Evolutionary conservation across 1,139 yeast genomes (phyloP), one percentile per base, ranked within the genome.

Genomic region (Debaryomyces singareniensis): DNA sequence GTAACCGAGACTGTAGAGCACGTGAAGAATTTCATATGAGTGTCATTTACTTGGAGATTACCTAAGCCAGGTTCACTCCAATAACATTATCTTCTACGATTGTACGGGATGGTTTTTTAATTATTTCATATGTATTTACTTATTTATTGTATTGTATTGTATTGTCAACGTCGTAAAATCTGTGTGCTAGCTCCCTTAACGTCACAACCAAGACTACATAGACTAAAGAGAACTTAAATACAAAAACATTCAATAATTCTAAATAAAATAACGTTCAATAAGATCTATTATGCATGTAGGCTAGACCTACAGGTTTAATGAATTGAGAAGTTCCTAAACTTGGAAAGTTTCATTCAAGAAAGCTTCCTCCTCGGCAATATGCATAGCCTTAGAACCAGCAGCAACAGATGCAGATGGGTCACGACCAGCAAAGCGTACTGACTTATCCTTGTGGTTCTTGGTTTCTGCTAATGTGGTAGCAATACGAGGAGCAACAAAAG

Each of bases 381-480:
- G 98, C 75, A 78, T 78, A 42, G 79, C 65, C 77, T 93, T 93
- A 42, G 85, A 69, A 66, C 99, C 99, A 45, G 98, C 96, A 50
- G 99, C 98, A 52, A 91, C 95, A 39, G 95, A 81, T 33, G 97
- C 97, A 56, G 91, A 80, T 56, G 98, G 98, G 55, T 84, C 86
- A 75, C 99, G 87, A 55, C 98, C 98, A 47, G 94, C 94, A 56
- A 85, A 91, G 67, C 96, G 81, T 42, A 84, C 54, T 20, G 55
- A 50, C 46, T 61, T 51, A 48, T 65, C 76, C 53, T 70, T 62
- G 61, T 82, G 79, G 39, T 71, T 67, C 31, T 75, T 74, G 37
- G 95, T 82, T 64, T 85, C 85, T 42, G 70, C 71, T 57, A 91
- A 61, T 27, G 80, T 71, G 29, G 95, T 83, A 37, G 67, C 63